These are phyloP conservation scores for Acidiella bohemica DNA, from an alignment of 495 filamentous ascomycete genomes.

Conservation along the genomic window DNA sequence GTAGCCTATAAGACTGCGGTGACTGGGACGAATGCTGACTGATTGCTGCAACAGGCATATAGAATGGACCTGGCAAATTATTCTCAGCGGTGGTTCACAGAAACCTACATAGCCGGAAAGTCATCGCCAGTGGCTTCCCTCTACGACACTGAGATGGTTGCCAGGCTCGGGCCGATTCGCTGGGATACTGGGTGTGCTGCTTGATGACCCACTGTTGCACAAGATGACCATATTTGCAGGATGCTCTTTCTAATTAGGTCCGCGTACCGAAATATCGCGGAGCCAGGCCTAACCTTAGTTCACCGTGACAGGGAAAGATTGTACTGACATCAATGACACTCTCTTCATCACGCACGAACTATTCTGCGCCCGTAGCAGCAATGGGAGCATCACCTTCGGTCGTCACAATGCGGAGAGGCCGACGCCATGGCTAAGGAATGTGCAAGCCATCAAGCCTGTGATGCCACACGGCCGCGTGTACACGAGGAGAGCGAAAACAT, in stretches of 20 bases:
- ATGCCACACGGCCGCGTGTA: too few relatives aligned
- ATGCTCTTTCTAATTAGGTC: conserved; percentile 20
- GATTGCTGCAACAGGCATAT: too few relatives aligned
- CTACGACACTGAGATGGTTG: conserved; percentile 32
- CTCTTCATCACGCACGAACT: too few relatives aligned
- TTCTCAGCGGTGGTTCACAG: conserved; percentile 44
- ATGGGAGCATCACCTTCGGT: too few relatives aligned
- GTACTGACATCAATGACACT: too few relatives aligned
- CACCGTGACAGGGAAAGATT: conserved; percentile 19
- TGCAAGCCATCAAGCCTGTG: too few relatives aligned
- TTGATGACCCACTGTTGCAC: not conserved
- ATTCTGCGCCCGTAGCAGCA: too few relatives aligned
- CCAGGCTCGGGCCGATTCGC: conserved; percentile 26
- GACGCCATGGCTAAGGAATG: too few relatives aligned
- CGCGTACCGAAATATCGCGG: conserved; percentile 20
- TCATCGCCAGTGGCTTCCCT: conserved; percentile 35
- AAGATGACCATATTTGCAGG: conserved; percentile 5
- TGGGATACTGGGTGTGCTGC: conserved; percentile 28
- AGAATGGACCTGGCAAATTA: conserved; percentile 41
- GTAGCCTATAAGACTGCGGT: too few relatives aligned
- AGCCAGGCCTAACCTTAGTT: conserved; percentile 6
- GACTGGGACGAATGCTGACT: too few relatives aligned
- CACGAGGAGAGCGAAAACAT: too few relatives aligned
- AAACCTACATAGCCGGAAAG: conserved; percentile 40
- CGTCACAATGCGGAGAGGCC: too few relatives aligned